Evolutionary conservation across 1,139 yeast species (phyloP).

Genomic region (Casaregolazyma suthepensis): DNA sequence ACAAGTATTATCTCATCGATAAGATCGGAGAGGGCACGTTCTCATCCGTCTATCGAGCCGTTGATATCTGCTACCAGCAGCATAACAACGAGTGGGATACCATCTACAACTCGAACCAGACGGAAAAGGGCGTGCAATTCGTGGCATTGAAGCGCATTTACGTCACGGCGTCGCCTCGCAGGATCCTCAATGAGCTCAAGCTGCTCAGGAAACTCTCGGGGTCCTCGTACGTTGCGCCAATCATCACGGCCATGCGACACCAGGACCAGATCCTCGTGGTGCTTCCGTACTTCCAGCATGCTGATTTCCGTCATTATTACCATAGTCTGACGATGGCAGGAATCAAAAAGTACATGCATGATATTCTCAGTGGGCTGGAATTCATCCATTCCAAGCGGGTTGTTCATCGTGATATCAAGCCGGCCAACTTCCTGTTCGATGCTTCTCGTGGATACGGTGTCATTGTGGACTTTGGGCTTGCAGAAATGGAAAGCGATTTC

Average conservation of each 20-base stretch:
- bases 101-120: conserved; percentile 4
- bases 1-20: conserved; percentile 61
- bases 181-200: conserved; percentile 83
- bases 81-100: conserved; percentile 25
- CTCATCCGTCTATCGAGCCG: conserved; percentile 85
- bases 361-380: conserved; percentile 66
- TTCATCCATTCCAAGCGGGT: conserved; percentile 72
- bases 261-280: conserved; percentile 93
- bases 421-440: conserved; percentile 71
- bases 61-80: conserved; percentile 42
- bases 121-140: conserved; percentile 37
- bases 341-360: conserved; percentile 72
- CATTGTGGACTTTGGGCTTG: conserved; percentile 87
- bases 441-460: conserved; percentile 73
- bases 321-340: conserved; percentile 75
- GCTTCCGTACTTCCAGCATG: conserved; percentile 84
- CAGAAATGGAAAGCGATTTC: conserved; percentile 44
- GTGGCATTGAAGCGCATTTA: conserved; percentile 93
- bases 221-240: conserved; percentile 74
- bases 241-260: conserved; percentile 77
- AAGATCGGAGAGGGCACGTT: conserved; percentile 96
- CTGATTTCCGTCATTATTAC: conserved; percentile 67
- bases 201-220: conserved; percentile 63
- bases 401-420: conserved; percentile 86
- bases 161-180: conserved; percentile 89